These are phyloP conservation scores for Trichoderma cornu-damae DNA, from an alignment of 2,329 filamentous ascomycete species.

Conservation along the genomic window DNA sequence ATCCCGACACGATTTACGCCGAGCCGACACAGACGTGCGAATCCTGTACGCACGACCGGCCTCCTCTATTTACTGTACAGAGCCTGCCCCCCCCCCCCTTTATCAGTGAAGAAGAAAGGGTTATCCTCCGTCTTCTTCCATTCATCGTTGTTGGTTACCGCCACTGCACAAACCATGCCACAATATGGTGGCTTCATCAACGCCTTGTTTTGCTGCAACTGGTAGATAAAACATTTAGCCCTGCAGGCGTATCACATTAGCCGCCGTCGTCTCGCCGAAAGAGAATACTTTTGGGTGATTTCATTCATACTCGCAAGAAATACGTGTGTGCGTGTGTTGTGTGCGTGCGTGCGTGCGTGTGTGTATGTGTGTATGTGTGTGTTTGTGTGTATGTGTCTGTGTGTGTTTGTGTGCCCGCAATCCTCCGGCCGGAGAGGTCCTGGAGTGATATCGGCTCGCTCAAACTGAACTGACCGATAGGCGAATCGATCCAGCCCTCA, in stretches of 20 bases:
- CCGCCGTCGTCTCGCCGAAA: background rate
- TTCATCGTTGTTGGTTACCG: background rate
- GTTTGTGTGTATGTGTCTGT: no score
- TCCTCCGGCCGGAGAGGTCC: background rate
- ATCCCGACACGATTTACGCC: constrained; percentile 10
- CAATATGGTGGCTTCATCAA: background rate
- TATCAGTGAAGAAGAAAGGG: background rate
- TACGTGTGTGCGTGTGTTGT: no score
- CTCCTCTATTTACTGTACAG: constrained; percentile 13
- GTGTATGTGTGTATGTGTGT: background rate
- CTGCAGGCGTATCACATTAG: background rate
- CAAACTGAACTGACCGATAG: background rate
- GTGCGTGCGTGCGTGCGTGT: background rate
- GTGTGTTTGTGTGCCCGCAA: background rate
- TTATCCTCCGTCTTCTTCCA: background rate
- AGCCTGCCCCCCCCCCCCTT: constrained; percentile 6
- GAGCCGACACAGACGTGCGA: constrained; percentile 11
- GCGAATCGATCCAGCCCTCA: background rate
- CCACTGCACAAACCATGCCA: background rate
- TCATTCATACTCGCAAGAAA: background rate
- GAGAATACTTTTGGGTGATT: background rate
- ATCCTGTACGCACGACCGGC: constrained; percentile 14
- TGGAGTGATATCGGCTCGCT: background rate
- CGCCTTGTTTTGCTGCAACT: background rate
- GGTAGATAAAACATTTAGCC: background rate